Evolutionary conservation across 2,329 filamentous ascomycete species (phyloP).

Genomic region (Pseudocercospora vitis): DNA sequence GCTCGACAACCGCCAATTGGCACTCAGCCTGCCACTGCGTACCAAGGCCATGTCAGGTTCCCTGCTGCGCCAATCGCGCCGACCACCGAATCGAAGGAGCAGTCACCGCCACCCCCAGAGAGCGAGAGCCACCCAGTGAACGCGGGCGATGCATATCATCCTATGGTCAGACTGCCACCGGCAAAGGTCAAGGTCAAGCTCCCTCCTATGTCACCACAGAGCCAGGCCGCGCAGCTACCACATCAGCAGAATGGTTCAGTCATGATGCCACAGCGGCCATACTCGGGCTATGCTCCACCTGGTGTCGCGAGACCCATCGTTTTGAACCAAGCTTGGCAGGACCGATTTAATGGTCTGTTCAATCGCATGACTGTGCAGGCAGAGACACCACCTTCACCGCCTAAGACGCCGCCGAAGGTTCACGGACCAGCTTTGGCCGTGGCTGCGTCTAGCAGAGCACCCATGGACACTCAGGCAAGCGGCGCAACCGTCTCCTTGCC

Average conservation of each 20-base stretch:
- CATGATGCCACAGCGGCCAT: slow-evolving; percentile 42
- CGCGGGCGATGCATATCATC: slow-evolving; percentile 63
- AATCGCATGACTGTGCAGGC: slow-evolving; percentile 59
- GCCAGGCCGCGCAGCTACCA: slow-evolving; percentile 42
- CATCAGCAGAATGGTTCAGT: slow-evolving; percentile 43
- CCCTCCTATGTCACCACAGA: slow-evolving; percentile 58
- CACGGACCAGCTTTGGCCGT: slow-evolving; percentile 53
- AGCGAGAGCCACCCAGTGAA: slow-evolving; percentile 72
- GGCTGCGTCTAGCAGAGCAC: slow-evolving; percentile 64
- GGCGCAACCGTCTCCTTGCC: slow-evolving; percentile 73
- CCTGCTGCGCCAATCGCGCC: slow-evolving; percentile 30
- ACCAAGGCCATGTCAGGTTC: slow-evolving; percentile 26
- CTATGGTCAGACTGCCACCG: slow-evolving; percentile 68
- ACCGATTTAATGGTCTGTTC: slow-evolving; percentile 75
- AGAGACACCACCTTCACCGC: slow-evolving; percentile 39
- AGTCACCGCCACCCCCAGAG: slow-evolving; percentile 65
- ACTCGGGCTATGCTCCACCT: slow-evolving; percentile 43
- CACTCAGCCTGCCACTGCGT: slow-evolving; percentile 26
- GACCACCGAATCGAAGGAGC: slow-evolving; percentile 26
- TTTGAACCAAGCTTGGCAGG: slow-evolving; percentile 67
- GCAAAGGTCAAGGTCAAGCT: slow-evolving; percentile 77
- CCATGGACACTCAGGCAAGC: slow-evolving; percentile 60
- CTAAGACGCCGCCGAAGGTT: slow-evolving; percentile 42
- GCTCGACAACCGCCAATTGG: slow-evolving; percentile 32
- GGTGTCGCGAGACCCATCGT: slow-evolving; percentile 45